Percentiles rank a stretch among this genome's conserved stretches.
Evolutionary conservation across 352 stramenopile genomes (phyloP).

Genomic region (Aphanomyces cochlioides): DNA sequence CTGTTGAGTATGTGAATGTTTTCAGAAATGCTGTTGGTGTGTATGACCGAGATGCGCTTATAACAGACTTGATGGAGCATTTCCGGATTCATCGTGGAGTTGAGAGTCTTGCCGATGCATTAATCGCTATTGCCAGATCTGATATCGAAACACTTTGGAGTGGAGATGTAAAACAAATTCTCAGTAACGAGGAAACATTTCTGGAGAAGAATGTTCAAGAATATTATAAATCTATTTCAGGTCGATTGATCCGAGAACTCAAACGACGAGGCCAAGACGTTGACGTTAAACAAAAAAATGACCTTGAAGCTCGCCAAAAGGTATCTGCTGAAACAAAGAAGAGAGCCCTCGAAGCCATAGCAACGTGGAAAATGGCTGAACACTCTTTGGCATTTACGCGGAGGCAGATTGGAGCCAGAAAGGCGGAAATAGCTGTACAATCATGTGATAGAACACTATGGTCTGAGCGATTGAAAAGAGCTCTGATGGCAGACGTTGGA

Average conservation of each 20-base stretch:
- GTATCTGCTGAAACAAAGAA: background rate
- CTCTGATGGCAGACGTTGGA: constrained; percentile 44
- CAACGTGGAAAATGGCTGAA: constrained; percentile 70
- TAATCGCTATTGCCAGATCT: constrained; percentile 52
- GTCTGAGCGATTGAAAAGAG: constrained; percentile 59
- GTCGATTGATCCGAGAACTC: constrained; percentile 33
- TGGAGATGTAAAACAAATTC: background rate
- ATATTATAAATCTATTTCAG: background rate
- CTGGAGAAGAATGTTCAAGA: constrained; percentile 42
- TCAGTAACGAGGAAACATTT: constrained; percentile 37
- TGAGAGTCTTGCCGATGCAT: constrained; percentile 46
- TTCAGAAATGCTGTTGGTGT: constrained; percentile 54
- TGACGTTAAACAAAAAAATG: constrained; percentile 35
- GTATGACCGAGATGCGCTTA: constrained; percentile 49
- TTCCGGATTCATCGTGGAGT: constrained; percentile 73
- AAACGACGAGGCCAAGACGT: constrained; percentile 54
- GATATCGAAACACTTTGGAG: constrained; percentile 63
- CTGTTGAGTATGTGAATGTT: constrained; percentile 65
- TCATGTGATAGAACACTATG: constrained; percentile 51
- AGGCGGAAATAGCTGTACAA: constrained; percentile 44
- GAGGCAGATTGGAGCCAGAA: constrained; percentile 31
- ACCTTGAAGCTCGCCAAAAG: background rate
- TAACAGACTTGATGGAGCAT: constrained; percentile 65
- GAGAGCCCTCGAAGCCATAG: constrained; percentile 56
- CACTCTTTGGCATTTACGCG: constrained; percentile 52